Percentiles rank a stretch among this genome's conserved stretches.
Conservation (phyloP, 164 flowering plant species). For the Pachysandra terminalis region DNA sequence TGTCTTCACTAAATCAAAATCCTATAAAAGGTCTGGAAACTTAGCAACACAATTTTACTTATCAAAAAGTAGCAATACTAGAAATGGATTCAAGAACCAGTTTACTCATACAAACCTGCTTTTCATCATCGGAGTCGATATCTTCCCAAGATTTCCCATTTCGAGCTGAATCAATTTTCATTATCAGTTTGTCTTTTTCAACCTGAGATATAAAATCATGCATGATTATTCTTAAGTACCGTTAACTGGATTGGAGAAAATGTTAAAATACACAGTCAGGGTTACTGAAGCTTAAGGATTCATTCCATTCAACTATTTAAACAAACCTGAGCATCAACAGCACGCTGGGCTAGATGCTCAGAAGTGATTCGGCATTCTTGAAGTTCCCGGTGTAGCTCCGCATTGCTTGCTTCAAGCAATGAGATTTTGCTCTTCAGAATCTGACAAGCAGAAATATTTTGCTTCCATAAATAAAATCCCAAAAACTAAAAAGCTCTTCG, state of each 20-base stretch:
- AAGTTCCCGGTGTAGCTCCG: slow-evolving; percentile 68
- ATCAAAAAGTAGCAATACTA: neutral
- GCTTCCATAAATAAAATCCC: neutral
- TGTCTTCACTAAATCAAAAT: slow-evolving; percentile 49
- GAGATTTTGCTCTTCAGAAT: slow-evolving; percentile 74
- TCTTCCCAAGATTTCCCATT: slow-evolving; percentile 87
- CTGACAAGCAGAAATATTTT: slow-evolving; percentile 26
- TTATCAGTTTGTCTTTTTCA: slow-evolving; percentile 71
- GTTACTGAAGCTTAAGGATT: neutral
- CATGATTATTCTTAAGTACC: neutral
- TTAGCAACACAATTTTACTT: neutral
- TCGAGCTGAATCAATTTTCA: slow-evolving; percentile 74
- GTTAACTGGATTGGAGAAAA: neutral
- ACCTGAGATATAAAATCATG: slow-evolving; percentile 39
- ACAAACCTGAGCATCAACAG: slow-evolving; percentile 85
- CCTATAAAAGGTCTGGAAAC: slow-evolving; percentile 32
- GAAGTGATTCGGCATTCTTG: slow-evolving; percentile 46
- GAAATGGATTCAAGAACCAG: neutral
- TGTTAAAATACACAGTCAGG: neutral
- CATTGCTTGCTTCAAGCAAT: slow-evolving; percentile 82
- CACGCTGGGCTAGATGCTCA: slow-evolving; percentile 63
- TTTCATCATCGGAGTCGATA: slow-evolving; percentile 35
- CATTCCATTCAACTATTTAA: neutral
- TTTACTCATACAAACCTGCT: slow-evolving; percentile 41
- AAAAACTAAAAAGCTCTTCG: neutral